Percentiles rank a stretch among this genome's conserved stretches.
phyloP scores from a whole-genome alignment of 768 basidiomycete genomes.

The Mycena latifolia region DNA sequence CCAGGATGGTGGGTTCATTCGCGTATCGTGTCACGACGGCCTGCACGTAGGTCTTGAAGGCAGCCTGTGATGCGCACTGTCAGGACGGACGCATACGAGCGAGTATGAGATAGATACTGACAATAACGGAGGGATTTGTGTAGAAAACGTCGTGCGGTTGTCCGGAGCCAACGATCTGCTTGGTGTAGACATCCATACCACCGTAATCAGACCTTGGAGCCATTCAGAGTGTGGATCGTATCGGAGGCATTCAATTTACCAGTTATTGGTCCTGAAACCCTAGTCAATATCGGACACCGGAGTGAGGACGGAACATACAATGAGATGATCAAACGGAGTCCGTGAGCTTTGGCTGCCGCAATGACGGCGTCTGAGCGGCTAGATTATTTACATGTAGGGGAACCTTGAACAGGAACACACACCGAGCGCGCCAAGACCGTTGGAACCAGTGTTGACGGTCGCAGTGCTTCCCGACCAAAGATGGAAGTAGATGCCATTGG shows the following conservation, averaged over 20 bases:
- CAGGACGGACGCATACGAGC: slow-evolving; percentile 10
- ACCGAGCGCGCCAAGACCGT: slow-evolving; percentile 67
- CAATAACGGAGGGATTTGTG: slow-evolving; percentile 64
- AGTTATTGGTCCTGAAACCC: slow-evolving; percentile 68
- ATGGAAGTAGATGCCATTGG: slow-evolving; percentile 67
- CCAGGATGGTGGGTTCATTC: slow-evolving; percentile 70
- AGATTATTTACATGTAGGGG: too few species aligned
- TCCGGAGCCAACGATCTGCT: slow-evolving; percentile 59
- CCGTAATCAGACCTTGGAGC: slow-evolving; percentile 64
- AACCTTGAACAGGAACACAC: slow-evolving; percentile 8
- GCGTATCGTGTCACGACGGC: slow-evolving; percentile 62
- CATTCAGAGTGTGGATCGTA: background rate
- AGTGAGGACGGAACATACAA: slow-evolving; percentile 51
- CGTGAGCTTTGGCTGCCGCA: slow-evolving; percentile 70
- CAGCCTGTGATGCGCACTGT: slow-evolving; percentile 47
- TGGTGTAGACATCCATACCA: slow-evolving; percentile 78
- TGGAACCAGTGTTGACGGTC: slow-evolving; percentile 67
- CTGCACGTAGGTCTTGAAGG: slow-evolving; percentile 65
- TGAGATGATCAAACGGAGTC: slow-evolving; percentile 69
- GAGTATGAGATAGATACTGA: slow-evolving; percentile 38
- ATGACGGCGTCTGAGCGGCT: slow-evolving; percentile 60
- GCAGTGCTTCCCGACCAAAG: slow-evolving; percentile 62
- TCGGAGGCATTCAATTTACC: slow-evolving; percentile 43
- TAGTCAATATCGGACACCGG: too few species aligned
- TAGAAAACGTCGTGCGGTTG: slow-evolving; percentile 70